Conservation (phyloP, 768 basidiomycete species). For the Agrocybe pediades region DNA sequence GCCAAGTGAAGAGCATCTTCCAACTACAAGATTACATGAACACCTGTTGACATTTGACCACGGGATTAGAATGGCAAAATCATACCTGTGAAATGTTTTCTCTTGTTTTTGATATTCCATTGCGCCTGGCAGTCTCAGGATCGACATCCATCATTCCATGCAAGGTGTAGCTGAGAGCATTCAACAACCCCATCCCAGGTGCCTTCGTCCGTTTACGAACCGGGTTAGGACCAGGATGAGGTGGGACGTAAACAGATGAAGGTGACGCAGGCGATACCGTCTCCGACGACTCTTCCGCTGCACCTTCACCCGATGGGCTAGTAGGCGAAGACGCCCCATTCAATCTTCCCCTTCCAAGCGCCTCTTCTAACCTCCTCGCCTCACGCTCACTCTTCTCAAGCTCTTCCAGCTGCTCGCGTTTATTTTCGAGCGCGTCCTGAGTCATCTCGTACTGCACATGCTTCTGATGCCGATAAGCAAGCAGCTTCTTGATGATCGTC, state of each 20-base stretch:
- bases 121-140: conserved; percentile 93
- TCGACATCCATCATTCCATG: conserved; percentile 99
- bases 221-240: conserved; percentile 81
- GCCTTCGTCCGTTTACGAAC: conserved; percentile 53
- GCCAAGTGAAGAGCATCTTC: conserved; percentile 94
- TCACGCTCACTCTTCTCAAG: conserved; percentile 93
- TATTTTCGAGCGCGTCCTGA: conserved; percentile 83
- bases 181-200: conserved; percentile 85
- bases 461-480: conserved; percentile 96
- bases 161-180: conserved; percentile 90
- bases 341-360: conserved; percentile 63
- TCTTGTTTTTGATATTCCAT: conserved; percentile 90
- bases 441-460: conserved; percentile 98
- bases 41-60: conserved; percentile 1
- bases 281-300: conserved; percentile 36
- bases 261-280: conserved; percentile 35
- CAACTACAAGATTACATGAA: conserved; percentile 51
- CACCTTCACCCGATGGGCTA: conserved; percentile 30
- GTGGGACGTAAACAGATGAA: conserved; percentile 63
- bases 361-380: conserved; percentile 86
- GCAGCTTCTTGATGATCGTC: conserved; percentile 89
- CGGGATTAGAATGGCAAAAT: conserved; percentile 17
- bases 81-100: conserved; percentile 93
- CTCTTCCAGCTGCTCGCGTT: conserved; percentile 83
- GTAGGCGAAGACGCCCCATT: conserved; percentile 22